These are phyloP conservation scores for Trichodelitschia bisporula DNA, from an alignment of 495 filamentous ascomycete species.

Conservation along the genomic window DNA sequence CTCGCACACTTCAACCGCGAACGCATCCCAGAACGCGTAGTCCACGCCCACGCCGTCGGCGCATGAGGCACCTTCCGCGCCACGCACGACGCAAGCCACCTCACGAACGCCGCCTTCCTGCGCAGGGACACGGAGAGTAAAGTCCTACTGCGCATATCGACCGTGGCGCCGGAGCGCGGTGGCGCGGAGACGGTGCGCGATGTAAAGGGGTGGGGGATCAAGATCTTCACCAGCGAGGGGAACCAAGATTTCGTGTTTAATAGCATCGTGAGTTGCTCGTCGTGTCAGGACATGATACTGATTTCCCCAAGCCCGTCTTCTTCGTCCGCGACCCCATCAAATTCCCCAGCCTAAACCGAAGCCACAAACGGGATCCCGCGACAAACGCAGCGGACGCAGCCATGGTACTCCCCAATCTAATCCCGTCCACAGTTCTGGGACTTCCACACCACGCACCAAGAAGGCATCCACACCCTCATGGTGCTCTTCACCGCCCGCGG, in stretches of 20 bases:
- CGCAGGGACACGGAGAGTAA: slow-evolving; percentile 7
- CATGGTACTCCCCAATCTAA: slow-evolving; percentile 1
- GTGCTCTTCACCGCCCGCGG: slow-evolving; percentile 8
- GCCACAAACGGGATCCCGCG: slow-evolving; percentile 24
- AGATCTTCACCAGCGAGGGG: slow-evolving; percentile 8
- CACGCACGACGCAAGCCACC: slow-evolving; percentile 7
- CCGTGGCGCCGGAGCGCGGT: slow-evolving; percentile 6
- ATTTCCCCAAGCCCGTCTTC: slow-evolving; percentile 27
- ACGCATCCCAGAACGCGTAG: slow-evolving; percentile 8
- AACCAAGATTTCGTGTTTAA: slow-evolving; percentile 10
- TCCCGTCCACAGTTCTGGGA: slow-evolving; percentile 8
- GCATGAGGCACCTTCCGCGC: slow-evolving; percentile 8
- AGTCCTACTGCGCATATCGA: slow-evolving; percentile 6
- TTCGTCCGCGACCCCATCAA: slow-evolving; percentile 30
- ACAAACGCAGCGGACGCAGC: slow-evolving; percentile 14
- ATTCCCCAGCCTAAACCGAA: slow-evolving; percentile 28
- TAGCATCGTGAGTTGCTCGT: too few relatives aligned
- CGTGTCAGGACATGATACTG: too few relatives aligned
- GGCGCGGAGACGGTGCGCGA: slow-evolving; percentile 6
- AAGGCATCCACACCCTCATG: slow-evolving; percentile 7
- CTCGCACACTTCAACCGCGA: slow-evolving; percentile 8
- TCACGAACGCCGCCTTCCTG: slow-evolving; percentile 5
- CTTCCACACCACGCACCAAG: slow-evolving; percentile 7
- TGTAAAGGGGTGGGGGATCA: slow-evolving; percentile 7
- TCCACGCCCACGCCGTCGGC: slow-evolving; percentile 8